These are phyloP conservation scores for Fusarium sp. DNA, from an alignment of 2,329 filamentous ascomycete genomes.

Conservation along the genomic window DNA sequence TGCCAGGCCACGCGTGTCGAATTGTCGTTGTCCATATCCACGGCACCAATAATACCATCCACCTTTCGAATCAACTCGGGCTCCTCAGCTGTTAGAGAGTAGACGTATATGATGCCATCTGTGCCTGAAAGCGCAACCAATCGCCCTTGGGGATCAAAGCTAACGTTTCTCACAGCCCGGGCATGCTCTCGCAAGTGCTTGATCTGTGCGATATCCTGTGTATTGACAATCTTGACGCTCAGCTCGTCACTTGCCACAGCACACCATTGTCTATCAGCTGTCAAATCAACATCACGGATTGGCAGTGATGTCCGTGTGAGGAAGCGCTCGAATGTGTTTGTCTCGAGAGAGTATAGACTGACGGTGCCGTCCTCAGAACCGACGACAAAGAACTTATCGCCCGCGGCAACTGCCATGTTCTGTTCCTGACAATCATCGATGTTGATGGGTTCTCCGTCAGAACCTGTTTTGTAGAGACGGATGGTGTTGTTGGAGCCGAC, in stretches of 20 bases:
- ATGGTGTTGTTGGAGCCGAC: conserved; percentile 95
- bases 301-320: conserved; percentile 88
- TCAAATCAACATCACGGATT: conserved; percentile 87
- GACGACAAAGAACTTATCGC: conserved; percentile 86
- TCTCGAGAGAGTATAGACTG: conserved; percentile 87
- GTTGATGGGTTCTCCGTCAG: conserved; percentile 91
- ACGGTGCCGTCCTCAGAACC: conserved; percentile 97
- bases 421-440: conserved; percentile 93
- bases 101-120: conserved; percentile 91
- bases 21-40: conserved; percentile 81
- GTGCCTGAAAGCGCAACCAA: conserved; percentile 86
- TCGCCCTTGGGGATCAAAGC: conserved; percentile 86
- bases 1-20: conserved; percentile 89
- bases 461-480: conserved; percentile 91
- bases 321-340: conserved; percentile 82
- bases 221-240: conserved; percentile 89
- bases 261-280: conserved; percentile 86
- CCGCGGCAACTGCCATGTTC: conserved; percentile 83
- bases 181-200: conserved; percentile 86
- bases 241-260: conserved; percentile 98
- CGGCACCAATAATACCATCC: conserved; percentile 84
- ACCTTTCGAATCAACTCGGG: conserved; percentile 87
- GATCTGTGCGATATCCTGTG: conserved; percentile 81
- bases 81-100: conserved; percentile 83
- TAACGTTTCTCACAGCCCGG: conserved; percentile 90